Conservation (phyloP, 108 stramenopile genomes). For the Nitzschia sp. region DNA sequence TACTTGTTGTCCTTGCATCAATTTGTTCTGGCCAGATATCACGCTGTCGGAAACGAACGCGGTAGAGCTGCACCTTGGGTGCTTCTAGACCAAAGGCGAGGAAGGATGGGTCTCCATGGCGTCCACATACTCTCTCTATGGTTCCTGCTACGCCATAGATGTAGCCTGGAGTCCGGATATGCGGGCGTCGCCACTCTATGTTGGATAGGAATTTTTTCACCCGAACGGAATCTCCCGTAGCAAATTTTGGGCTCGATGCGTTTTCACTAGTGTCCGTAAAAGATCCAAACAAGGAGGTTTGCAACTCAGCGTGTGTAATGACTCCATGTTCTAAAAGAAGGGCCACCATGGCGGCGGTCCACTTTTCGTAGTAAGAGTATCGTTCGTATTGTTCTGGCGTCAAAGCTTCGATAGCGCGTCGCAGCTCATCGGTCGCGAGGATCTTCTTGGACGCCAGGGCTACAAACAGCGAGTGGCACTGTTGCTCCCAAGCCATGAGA, state of each 20-base stretch:
- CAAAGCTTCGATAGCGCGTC: conserved; percentile 48
- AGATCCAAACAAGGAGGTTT: conserved; percentile 37
- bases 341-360: conserved; percentile 47
- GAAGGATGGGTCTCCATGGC: conserved; percentile 50
- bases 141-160: conserved; percentile 48
- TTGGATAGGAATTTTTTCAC: conserved; percentile 35
- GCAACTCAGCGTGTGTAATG: conserved; percentile 36
- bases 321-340: conserved; percentile 38
- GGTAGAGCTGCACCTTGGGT: conserved; percentile 40
- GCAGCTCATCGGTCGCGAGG: conserved; percentile 46
- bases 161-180: conserved; percentile 58
- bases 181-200: conserved; percentile 51
- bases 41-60: conserved; percentile 26
- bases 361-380: conserved; percentile 56
- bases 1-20: background rate
- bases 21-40: conserved; percentile 31
- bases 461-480: conserved; percentile 50
- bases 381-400: conserved; percentile 36
- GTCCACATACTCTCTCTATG: conserved; percentile 41
- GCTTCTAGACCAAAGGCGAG: conserved; percentile 44
- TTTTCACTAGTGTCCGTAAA: background rate
- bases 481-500: conserved; percentile 43
- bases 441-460: conserved; percentile 35
- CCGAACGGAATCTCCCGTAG: conserved; percentile 42
- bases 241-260: conserved; percentile 16